These are phyloP conservation scores for Carpinus viminea DNA, from an alignment of 306 rosid species.

Conservation along the genomic window DNA sequence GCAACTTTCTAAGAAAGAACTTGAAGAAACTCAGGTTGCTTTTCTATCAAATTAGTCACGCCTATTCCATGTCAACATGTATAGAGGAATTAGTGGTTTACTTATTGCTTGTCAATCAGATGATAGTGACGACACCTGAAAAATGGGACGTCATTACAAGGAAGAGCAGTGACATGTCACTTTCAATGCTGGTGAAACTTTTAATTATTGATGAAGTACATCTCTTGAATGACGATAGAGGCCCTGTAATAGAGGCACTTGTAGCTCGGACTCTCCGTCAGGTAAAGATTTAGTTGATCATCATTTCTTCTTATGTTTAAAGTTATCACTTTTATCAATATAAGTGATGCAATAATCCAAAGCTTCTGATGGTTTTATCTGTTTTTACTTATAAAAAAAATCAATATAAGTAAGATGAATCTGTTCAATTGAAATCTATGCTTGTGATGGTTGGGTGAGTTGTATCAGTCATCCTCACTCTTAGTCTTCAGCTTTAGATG, in stretches of 20 bases:
- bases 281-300: constrained; percentile 46
- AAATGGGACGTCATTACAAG: constrained; percentile 99
- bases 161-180: constrained; percentile 98
- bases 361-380: too few relatives aligned
- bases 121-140: constrained; percentile 99
- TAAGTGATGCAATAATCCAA: neutral
- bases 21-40: constrained; percentile 94
- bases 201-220: constrained; percentile 97
- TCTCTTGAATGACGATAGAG: constrained; percentile 94
- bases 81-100: constrained; percentile 23
- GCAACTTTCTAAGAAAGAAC: constrained; percentile 93
- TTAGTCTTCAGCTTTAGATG: neutral
- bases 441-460: neutral
- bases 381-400: too few relatives aligned
- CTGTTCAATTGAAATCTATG: constrained; percentile 8
- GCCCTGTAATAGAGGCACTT: constrained; percentile 96
- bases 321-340: constrained; percentile 4
- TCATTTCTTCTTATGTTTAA: constrained; percentile 18
- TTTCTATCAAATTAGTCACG: constrained; percentile 25
- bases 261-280: constrained; percentile 96
- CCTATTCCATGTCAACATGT: constrained; percentile 19
- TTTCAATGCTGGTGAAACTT: constrained; percentile 94
- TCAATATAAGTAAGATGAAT: constrained; percentile 14
- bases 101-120: constrained; percentile 49
- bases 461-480: neutral